Conservation (phyloP, 129 eudicot species). For the Centella asiatica region DNA sequence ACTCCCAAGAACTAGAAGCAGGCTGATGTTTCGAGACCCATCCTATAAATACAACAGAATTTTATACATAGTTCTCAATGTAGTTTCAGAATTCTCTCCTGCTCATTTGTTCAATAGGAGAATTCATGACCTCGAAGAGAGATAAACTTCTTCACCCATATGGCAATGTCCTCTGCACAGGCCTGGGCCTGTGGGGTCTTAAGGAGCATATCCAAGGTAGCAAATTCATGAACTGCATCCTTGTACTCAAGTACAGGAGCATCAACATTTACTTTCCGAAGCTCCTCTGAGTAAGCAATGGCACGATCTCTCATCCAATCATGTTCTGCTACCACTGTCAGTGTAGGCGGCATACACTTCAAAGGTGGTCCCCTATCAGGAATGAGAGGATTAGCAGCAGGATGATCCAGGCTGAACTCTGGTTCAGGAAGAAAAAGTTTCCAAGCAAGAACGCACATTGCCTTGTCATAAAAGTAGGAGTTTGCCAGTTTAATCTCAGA, state of each 20-base stretch:
- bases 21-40: not conserved
- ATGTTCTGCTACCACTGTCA: slow-evolving; percentile 76
- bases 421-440: slow-evolving; percentile 66
- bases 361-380: slow-evolving; percentile 62
- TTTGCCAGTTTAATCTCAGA: slow-evolving; percentile 82
- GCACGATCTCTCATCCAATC: slow-evolving; percentile 98
- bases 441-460: slow-evolving; percentile 81
- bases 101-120: slow-evolving; percentile 59
- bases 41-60: not conserved
- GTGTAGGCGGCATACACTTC: slow-evolving; percentile 80
- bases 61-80: not conserved
- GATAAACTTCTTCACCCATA: slow-evolving; percentile 84
- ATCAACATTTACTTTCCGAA: slow-evolving; percentile 59
- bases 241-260: slow-evolving; percentile 87
- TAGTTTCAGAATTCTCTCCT: not conserved
- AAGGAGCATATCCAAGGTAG: slow-evolving; percentile 84
- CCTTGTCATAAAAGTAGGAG: slow-evolving; percentile 79
- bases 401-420: slow-evolving; percentile 73
- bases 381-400: slow-evolving; percentile 76
- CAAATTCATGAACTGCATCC: slow-evolving; percentile 93
- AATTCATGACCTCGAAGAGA: slow-evolving; percentile 89
- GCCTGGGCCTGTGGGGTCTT: slow-evolving; percentile 87
- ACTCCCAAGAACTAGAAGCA: not conserved
- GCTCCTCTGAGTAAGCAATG: slow-evolving; percentile 74
- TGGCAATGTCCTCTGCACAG: slow-evolving; percentile 80